Evolutionary conservation across 2,329 filamentous ascomycete species (phyloP), one percentile per base, ranked within the genome.

Genomic region (Alternaria arborescens): DNA sequence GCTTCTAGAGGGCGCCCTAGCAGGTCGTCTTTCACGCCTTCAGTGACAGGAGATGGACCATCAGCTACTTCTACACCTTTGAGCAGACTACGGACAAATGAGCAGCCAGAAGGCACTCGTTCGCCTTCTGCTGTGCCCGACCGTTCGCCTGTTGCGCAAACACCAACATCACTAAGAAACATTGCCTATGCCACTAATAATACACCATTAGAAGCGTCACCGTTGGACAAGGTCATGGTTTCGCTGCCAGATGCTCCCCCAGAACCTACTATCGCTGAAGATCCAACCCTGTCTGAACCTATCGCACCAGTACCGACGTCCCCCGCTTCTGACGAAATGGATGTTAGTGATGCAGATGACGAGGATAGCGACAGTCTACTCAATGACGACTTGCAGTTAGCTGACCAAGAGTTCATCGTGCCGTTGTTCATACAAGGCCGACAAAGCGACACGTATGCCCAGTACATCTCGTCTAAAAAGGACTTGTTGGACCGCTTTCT

Each of bases 121-220:
- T 78, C 75, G 6, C 75, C 76, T 3, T 78, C 76, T 6, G 71
- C 71, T 8, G 73, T 78, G 8, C 75, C 76, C 14, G 73, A 77
- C 43, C 68, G 63, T 8, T 64, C 65, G 10, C 70, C 73, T 34
- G 55, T 55, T n/a, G 62, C 64, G 20, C 69, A 67, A 55, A 62
- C 50, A 22, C 70, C 71, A 7, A 74, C 73, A 1, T 74, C 75
- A 1, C 54, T 78, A 16, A 62, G 74, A 18, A 72, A 66, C 16
- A 62, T 74, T 8, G 72, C 70, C 11, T 61, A 71, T 43, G 61
- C 64, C 14, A 69, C 70, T 14, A 63, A 51, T 16, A 61, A 52
- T n/a, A 51, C 48, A 22, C 60, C 54, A 16, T 50, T 40, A 10
- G 60, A 61, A 28, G 43, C 48, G 32, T 32, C 47, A 3, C 42